A percentile compares a stretch with the other conserved stretches of the same genome.
These are phyloP conservation scores for Erythrophleum fordii DNA, from an alignment of 306 rosid genomes.

Conservation along the genomic window DNA sequence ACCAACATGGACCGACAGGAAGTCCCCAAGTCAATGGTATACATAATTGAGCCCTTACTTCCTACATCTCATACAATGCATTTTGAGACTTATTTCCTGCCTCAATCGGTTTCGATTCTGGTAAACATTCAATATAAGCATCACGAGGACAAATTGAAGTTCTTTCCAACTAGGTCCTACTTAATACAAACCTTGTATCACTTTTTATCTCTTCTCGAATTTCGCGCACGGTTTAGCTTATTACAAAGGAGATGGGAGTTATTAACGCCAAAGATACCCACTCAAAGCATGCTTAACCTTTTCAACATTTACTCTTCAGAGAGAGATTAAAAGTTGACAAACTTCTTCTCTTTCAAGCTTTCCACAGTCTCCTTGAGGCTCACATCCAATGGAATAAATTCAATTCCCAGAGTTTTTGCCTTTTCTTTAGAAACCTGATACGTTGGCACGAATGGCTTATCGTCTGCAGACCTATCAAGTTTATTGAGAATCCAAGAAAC, in stretches of 20 bases:
- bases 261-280: not conserved
- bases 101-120: no score
- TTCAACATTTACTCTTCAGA: not conserved
- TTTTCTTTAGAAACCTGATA: conserved; percentile 3
- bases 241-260: not conserved
- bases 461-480: conserved; percentile 1
- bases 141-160: no score
- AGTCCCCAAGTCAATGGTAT: no score
- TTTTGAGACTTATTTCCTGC: no score
- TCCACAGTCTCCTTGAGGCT: not conserved
- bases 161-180: no score
- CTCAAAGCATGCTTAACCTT: not conserved
- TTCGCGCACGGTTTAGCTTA: not conserved
- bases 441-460: not conserved
- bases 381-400: not conserved
- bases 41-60: no score
- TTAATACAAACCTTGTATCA: no score
- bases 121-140: no score
- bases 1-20: no score
- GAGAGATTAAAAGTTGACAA: not conserved
- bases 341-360: conserved; percentile 12
- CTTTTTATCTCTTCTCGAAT: no score
- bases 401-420: not conserved
- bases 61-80: no score
- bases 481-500: not conserved